A percentile compares a stretch with the other conserved stretches of the same genome.
These are phyloP conservation scores for Lentinula lateritia DNA, from an alignment of 768 basidiomycete species.

Conservation along the genomic window DNA sequence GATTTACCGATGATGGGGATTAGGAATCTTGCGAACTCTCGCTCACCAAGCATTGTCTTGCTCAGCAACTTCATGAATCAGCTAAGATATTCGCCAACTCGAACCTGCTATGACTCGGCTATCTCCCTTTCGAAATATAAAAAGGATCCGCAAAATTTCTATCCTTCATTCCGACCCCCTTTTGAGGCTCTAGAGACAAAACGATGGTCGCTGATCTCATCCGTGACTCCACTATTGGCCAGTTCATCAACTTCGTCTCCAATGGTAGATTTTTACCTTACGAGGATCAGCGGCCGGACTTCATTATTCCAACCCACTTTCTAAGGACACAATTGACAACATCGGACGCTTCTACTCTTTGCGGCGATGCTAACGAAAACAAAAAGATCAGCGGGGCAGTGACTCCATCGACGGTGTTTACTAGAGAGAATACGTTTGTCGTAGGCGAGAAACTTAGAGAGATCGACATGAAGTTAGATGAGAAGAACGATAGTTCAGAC, in stretches of 20 bases:
- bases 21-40: not conserved
- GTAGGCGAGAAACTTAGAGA: not conserved
- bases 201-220: slow-evolving; percentile 13
- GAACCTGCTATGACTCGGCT: not conserved
- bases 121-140: not conserved
- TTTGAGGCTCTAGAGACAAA: not conserved
- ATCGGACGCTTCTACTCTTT: slow-evolving; percentile 2
- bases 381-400: not conserved
- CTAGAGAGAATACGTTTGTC: not conserved
- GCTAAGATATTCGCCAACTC: not conserved
- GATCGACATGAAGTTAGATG: not conserved
- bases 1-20: not conserved
- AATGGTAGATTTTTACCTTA: slow-evolving; percentile 8
- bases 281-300: slow-evolving; percentile 8
- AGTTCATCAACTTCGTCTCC: slow-evolving; percentile 11
- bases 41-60: not conserved
- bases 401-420: not conserved
- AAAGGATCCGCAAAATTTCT: not conserved
- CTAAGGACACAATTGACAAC: not conserved
- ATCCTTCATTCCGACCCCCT: not conserved
- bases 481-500: slow-evolving; percentile 5
- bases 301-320: slow-evolving; percentile 4
- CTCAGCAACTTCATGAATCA: not conserved
- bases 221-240: slow-evolving; percentile 12
- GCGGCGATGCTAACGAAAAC: slow-evolving; percentile 3